phyloP scores from a whole-genome alignment of 495 filamentous ascomycete genomes.

The Platismatia glauca region DNA sequence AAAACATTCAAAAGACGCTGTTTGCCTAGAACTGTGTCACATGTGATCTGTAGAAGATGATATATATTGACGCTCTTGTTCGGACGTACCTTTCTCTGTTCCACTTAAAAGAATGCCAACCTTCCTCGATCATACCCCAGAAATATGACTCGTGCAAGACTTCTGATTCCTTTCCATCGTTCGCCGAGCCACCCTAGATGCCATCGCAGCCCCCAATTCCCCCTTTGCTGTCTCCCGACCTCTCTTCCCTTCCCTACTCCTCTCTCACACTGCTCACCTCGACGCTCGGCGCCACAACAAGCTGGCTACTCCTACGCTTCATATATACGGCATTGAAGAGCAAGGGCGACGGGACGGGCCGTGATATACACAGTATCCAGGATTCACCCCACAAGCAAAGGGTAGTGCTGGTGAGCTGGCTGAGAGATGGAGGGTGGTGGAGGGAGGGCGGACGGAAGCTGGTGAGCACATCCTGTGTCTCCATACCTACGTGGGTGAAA shows the following conservation, averaged over 20 bases:
- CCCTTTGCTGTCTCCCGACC: slow-evolving; percentile 35
- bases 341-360: slow-evolving; percentile 4
- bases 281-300: slow-evolving; percentile 59
- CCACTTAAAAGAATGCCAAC: no score
- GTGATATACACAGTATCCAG: slow-evolving; percentile 6
- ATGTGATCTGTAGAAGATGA: background rate
- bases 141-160: background rate
- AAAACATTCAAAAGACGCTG: background rate
- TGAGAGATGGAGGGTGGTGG: slow-evolving; percentile 73
- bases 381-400: slow-evolving; percentile 19
- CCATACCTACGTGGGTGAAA: background rate
- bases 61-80: no score
- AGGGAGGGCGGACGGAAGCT: slow-evolving; percentile 50
- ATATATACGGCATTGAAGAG: slow-evolving; percentile 46
- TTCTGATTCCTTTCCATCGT: background rate
- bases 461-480: slow-evolving; percentile 31
- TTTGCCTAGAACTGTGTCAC: background rate
- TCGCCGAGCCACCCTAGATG: slow-evolving; percentile 28
- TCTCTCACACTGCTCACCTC: slow-evolving; percentile 67
- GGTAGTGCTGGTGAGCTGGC: slow-evolving; percentile 73
- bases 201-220: slow-evolving; percentile 50
- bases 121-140: background rate
- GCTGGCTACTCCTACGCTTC: slow-evolving; percentile 64
- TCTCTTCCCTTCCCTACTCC: slow-evolving; percentile 27
- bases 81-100: no score